phyloP scores from a whole-genome alignment of 768 basidiomycete species.

The Floccularia luteovirens region DNA sequence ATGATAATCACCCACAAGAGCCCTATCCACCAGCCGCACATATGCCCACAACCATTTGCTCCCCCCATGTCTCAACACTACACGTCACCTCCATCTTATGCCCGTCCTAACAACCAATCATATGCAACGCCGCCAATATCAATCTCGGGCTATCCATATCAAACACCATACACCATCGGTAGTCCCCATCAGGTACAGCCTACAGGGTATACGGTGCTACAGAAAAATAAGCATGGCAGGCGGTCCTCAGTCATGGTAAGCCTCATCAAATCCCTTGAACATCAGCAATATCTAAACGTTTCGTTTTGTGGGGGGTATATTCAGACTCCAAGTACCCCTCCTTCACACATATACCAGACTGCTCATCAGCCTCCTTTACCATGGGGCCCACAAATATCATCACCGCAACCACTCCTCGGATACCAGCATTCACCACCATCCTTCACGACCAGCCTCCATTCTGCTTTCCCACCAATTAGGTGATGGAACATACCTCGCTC shows the following conservation, averaged over 20 bases:
- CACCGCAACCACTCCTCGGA: not conserved
- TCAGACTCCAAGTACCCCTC: too few species aligned
- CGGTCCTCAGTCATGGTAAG: too few species aligned
- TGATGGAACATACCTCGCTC: constrained; percentile 4
- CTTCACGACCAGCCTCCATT: constrained; percentile 1
- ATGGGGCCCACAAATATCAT: too few species aligned
- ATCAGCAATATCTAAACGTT: too few species aligned
- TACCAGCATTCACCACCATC: constrained; percentile 2
- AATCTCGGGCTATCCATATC: not conserved
- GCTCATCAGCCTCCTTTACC: too few species aligned
- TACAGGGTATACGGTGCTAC: too few species aligned
- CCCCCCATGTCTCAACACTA: not conserved
- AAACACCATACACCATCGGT: not conserved
- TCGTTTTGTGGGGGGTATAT: too few species aligned
- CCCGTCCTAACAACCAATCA: not conserved
- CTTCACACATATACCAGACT: too few species aligned
- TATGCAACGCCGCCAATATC: not conserved
- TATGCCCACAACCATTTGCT: constrained; percentile 2
- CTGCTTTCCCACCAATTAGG: not conserved
- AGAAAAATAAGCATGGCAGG: too few species aligned
- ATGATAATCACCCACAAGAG: constrained; percentile 2
- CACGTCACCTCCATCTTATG: not conserved
- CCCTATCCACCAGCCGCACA: constrained; percentile 1
- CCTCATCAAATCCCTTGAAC: too few species aligned
- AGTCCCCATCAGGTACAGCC: too few species aligned